Evolutionary conservation across 148 eudicot genomes (phyloP), one percentile per base, ranked within the genome.

Genomic region (Talinum fruticosum): DNA sequence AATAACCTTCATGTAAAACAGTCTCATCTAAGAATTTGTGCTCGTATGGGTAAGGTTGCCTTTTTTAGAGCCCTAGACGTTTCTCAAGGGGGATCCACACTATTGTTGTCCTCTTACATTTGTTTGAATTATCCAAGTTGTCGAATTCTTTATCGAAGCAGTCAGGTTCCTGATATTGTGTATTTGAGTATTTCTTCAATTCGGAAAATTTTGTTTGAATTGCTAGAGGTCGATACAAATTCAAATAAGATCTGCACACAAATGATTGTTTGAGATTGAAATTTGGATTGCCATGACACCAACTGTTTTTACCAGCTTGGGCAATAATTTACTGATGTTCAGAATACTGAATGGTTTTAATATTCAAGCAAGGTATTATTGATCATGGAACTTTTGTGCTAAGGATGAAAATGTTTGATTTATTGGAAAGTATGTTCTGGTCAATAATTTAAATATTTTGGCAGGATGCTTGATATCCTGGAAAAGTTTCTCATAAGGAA

Each of bases 381-480:
- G 26, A 57, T 33, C 33, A 62, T 4, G 6, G 33, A 26, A 62
- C 30, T 62, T 62, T 62, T 62, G 15, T 62, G 32, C 8, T 26
- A 5, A 5, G 57, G n/a, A 18, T 51, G 57, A 51, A 30, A 16
- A 5, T 57, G 10, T 53, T 32, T 35, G 1, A 26, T 5, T 26
- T 71, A 10, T 57, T 26, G 32, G 0, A 23, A 28, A 35, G 54
- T 37, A 14, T 70, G 57, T 62, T 71, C 16, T 80, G 72, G 4
- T 79, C 45, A 75, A 74, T 45, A 84, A 54, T 15, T 29, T 73
- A 64, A 21, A 69, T 30, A 75, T 76, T 62, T 76, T 66, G 77
- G 79, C 85, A 95, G 99, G 90, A 96, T 96, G 99, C 84, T 96
- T 70, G 92, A 93, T 81, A 96, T 96, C 75, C 87, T 96, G 37